Base-by-base conservation (phyloP, 176 grass and related monocot genomes). In the Leersia perrieri region DNA sequence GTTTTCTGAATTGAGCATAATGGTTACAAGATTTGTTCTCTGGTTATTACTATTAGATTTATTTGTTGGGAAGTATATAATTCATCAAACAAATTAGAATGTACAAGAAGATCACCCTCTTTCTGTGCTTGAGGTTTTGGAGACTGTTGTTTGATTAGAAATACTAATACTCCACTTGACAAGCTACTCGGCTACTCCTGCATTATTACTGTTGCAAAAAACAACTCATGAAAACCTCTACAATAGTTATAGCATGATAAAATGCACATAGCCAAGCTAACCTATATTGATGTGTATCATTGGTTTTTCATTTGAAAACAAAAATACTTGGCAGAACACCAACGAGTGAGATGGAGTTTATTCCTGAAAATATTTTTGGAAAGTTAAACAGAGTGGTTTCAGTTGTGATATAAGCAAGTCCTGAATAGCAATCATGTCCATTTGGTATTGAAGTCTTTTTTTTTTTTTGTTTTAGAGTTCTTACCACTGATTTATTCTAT, bases 211-310 rank as follows among this genome's bases (percentile, higher is more conserved):
- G 11, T 55, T 66, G 20, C 63, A 34, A 16, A 7, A 32, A 35
- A 51, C 22, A 67, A 23, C 12, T 38, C 44, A 68, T 2, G 9
- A 9, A 9, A 27, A 18, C 42, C 15, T 8, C 44, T 3, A 41
- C 28, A 68, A n/a, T 68, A 80, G 33, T 60, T 78, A 38, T 23
- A 80, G 38, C 47, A 70, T 67, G 11, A 69, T 29, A 14, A 68
- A 80, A 10, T 15, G n/a, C 30, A 53, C 33, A 11, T 2, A 16
- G 2, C 44, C 44, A 57, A n/a, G 49, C 49, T 22, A 22, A 80
- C 38, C 31, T 55, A 13, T 2, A 23, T 22, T 57, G 15, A 29
- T 14, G n/a, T 22, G 15, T 15, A 9, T n/a, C 2, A 22, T 53
- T 39, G 33, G 15, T 38, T 23, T 33, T 39, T 11, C 18, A 7